Evolutionary conservation across 1,139 yeast genomes (phyloP), one percentile per base, ranked within the genome.

Genomic region (Blastobotrys ciferrii): DNA sequence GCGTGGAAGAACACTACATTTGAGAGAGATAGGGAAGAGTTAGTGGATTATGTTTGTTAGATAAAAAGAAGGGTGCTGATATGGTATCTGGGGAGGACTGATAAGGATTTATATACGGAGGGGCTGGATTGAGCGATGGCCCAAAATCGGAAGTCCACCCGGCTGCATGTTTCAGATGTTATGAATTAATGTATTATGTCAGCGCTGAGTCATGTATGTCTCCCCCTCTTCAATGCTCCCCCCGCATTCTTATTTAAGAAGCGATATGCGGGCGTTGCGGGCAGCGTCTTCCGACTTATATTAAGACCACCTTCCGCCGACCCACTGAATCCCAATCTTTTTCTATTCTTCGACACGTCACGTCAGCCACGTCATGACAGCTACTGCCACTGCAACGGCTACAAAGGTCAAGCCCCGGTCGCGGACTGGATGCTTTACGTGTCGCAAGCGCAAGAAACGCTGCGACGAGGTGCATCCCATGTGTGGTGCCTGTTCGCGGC

Each of bases 381-480:
- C 43, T 15, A 20, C 42, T 38, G 19, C 13, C 17, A 23, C 35
- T n/a, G 23, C 17, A n/a, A 38, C 42, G 42, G 11, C 42, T 9
- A 25, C 18, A 13, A 23, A 23, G 42, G 13, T 20, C 13, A 41
- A 41, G 30, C 41, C 46, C 2, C 40, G 71, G 28, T 65, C 71
- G n/a, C 61, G 72, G 46, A 72, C 72, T 55, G 92, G 92, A 0
- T 84, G 92, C 62, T 66, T 82, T 41, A 82, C 89, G 0, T 84
- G 92, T 59, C 79, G 87, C 51, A 73, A 76, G 42, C 68, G 92
- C 37, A 84, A 84, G 59, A 84, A 84, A 64, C 78, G 87, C 56
- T 84, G 92, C 59, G 81, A 84, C 59, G 92, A 84, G 61, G 63
- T 63, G 0, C 73, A 72, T 49, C 92, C 92, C 2, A 60, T 62